Conservation (phyloP, 2,329 filamentous ascomycete genomes). For the Hypoxylon sp. region DNA sequence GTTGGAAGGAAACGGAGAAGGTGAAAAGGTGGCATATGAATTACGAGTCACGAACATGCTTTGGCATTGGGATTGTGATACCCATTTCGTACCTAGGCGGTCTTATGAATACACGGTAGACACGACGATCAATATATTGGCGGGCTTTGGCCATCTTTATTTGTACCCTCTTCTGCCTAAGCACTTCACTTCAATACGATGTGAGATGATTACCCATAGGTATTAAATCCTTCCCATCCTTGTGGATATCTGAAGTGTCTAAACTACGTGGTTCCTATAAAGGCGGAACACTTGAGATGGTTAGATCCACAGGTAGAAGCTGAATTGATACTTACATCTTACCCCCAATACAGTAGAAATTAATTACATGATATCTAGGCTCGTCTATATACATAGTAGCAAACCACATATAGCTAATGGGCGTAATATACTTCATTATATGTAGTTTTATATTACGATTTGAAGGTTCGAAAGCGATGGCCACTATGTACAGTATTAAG, state of each 20-base stretch:
- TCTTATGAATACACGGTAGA: slow-evolving; percentile 17
- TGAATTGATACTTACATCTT: background rate
- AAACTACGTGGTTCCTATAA: slow-evolving; percentile 3
- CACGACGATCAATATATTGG: slow-evolving; percentile 1
- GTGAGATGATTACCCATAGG: background rate
- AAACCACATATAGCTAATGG: too few species aligned
- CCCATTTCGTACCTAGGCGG: slow-evolving; percentile 27
- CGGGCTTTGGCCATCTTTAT: background rate
- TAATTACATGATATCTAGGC: too few species aligned
- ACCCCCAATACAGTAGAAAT: too few species aligned
- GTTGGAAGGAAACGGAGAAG: background rate
- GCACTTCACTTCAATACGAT: background rate
- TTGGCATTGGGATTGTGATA: slow-evolving; percentile 43
- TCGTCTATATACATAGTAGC: too few species aligned
- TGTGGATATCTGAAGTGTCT: slow-evolving; percentile 1
- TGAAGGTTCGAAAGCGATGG: background rate
- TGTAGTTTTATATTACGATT: too few species aligned
- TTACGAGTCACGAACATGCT: slow-evolving; percentile 39
- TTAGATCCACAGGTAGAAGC: background rate
- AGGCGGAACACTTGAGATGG: background rate
- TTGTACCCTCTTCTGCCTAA: background rate
- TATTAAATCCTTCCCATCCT: background rate
- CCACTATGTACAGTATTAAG: background rate
- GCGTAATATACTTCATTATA: too few species aligned
- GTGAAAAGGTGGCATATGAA: slow-evolving; percentile 25